These are phyloP conservation scores for Leccinum solheimii DNA, from an alignment of 1,284 basidiomycete genomes.

Conservation along the genomic window DNA sequence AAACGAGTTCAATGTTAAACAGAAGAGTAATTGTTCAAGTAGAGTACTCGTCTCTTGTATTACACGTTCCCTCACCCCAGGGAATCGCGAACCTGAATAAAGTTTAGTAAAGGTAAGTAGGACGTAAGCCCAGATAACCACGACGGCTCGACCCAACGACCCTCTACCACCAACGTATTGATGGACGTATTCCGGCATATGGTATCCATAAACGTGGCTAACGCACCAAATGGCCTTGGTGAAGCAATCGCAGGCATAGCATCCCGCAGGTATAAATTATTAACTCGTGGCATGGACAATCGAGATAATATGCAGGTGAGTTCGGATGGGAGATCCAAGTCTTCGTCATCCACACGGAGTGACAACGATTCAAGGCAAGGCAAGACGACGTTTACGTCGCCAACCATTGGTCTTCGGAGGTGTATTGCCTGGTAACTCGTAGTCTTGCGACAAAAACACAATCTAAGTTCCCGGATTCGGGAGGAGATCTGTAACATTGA, in stretches of 20 bases:
- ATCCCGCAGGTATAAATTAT: slow-evolving; percentile 45
- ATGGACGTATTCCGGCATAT: slow-evolving; percentile 13
- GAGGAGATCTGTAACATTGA: slow-evolving; percentile 48
- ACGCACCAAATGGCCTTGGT: slow-evolving; percentile 16
- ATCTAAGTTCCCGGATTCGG: slow-evolving; percentile 44
- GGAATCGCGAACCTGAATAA: slow-evolving; percentile 13
- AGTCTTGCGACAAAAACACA: slow-evolving; percentile 39
- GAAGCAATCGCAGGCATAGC: slow-evolving; percentile 18
- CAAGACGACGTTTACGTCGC: slow-evolving; percentile 32
- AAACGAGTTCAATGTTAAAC: background rate
- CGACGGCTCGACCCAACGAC: slow-evolving; percentile 29
- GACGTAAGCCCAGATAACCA: slow-evolving; percentile 14
- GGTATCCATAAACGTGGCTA: slow-evolving; percentile 14
- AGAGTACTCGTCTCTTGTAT: slow-evolving; percentile 2
- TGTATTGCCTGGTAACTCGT: slow-evolving; percentile 19
- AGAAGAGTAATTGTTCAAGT: slow-evolving; percentile 4
- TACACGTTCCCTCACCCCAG: slow-evolving; percentile 11
- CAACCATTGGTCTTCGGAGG: slow-evolving; percentile 13
- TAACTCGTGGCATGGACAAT: slow-evolving; percentile 43
- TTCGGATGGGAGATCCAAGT: slow-evolving; percentile 55
- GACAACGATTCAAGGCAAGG: slow-evolving; percentile 44
- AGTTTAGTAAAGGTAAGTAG: slow-evolving; percentile 16
- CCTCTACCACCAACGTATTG: slow-evolving; percentile 21
- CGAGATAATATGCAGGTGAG: slow-evolving; percentile 46
- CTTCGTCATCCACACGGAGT: slow-evolving; percentile 44